Evolutionary conservation across 495 filamentous ascomycete genomes (phyloP), one percentile per base, ranked within the genome.

Genomic region (Aspergillus leporis): DNA sequence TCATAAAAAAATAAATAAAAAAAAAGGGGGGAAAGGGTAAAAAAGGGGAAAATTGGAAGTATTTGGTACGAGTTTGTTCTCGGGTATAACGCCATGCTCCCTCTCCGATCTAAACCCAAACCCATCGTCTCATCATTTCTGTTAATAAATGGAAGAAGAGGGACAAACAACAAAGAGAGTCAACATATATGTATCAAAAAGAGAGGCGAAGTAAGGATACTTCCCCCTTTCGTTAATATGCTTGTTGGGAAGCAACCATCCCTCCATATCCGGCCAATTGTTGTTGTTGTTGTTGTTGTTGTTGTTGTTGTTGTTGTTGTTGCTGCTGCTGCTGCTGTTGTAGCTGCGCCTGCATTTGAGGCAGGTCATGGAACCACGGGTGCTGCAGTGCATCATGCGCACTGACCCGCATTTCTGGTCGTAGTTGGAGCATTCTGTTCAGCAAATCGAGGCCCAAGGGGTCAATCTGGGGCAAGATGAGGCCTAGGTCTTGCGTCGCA

Each of bases 401-500:
- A 55, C 87, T 89, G 65, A 96, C 88, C 30, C 94, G 85, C 79
- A 96, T 89, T 69, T 98, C 94, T 5, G 94, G 94, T 38, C 94
- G 84, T 34, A 98, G 77, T 65, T 97, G 93, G 34, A 98, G 82
- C 94, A 98, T 97, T 23, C 87, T 80, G 64, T 86, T 86, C 57
- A 98, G 75, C 32, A 98, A 77, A 66, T 96, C 91, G 69, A 98
- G 81, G 1, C 93, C 94, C 40, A 88, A 65, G 6, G 83, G 84
- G 64, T 98, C 94, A 63, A 98, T 90, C 70, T 95, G 91, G 0
- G 92, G 93, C 25, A 98, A 75, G 59, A 98, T 94, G 51, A 85
- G 79, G 19, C 88, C 77, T 38, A 98, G 78, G 64, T 94, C 90
- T 71, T 97, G 93, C 4, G 95, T 98, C n/a, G 91, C 89, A 68